Conservation (phyloP, 1,284 basidiomycete genomes). For the Rhodotorula sp. region DNA sequence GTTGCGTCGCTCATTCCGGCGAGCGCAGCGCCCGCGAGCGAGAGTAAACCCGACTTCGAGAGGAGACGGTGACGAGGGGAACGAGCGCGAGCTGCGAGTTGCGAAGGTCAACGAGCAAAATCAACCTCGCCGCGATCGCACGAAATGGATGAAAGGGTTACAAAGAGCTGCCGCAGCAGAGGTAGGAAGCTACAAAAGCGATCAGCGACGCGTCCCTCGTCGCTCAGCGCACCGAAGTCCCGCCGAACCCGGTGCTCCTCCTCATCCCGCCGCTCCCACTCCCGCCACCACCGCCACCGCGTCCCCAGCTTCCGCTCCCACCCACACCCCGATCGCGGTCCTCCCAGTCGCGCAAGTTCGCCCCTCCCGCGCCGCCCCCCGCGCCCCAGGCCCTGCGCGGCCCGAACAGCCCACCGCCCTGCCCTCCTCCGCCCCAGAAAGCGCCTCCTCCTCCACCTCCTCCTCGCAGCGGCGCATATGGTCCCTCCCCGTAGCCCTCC, state of each 20-base stretch:
- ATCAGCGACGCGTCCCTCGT: not conserved
- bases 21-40: no score
- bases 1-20: not conserved
- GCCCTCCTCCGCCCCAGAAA: constrained; percentile 46
- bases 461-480: constrained; percentile 46
- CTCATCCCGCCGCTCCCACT: constrained; percentile 35
- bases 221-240: constrained; percentile 56
- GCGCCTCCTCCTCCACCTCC: constrained; percentile 37
- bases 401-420: not conserved
- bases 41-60: no score
- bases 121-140: no score
- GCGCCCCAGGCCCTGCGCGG: not conserved
- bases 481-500: constrained; percentile 34
- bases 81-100: no score
- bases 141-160: not conserved
- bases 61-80: no score
- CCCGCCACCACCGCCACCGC: constrained; percentile 51
- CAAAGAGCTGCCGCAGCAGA: not conserved
- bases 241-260: constrained; percentile 66
- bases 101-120: no score
- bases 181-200: not conserved
- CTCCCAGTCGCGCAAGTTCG: not conserved
- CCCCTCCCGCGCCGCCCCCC: not conserved
- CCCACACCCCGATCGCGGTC: constrained; percentile 49
- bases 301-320: constrained; percentile 40